Percentiles rank a stretch among this genome's conserved stretches.
Conservation (phyloP, 1,284 basidiomycete genomes). For the Xerocomus nothofagi region DNA sequence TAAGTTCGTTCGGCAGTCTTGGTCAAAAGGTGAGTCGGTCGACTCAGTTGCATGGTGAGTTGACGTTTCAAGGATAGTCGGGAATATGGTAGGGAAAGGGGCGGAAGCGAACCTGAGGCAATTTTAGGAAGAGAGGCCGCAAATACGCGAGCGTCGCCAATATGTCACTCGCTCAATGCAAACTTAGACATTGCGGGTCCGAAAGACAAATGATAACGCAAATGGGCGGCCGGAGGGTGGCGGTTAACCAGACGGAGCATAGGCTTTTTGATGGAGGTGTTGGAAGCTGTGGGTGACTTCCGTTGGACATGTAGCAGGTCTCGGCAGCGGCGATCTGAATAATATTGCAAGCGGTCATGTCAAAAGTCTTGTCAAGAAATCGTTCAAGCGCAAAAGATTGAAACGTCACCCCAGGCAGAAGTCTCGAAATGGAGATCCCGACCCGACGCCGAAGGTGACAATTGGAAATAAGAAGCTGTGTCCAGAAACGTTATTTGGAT, state of each 20-base stretch:
- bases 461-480: conserved; percentile 38
- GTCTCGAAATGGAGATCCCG: conserved; percentile 10
- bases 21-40: background rate
- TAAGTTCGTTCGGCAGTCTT: background rate
- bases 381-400: background rate
- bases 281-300: conserved; percentile 1
- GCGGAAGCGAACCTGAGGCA: conserved; percentile 22
- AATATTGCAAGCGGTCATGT: conserved; percentile 5
- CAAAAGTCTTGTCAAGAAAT: background rate
- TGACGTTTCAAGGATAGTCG: conserved; percentile 20
- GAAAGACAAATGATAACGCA: conserved; percentile 10
- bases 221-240: background rate
- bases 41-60: background rate
- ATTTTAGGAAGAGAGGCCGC: conserved; percentile 5
- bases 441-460: conserved; percentile 1
- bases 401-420: conserved; percentile 13
- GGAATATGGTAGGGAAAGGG: conserved; percentile 1
- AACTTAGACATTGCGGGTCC: conserved; percentile 22
- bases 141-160: conserved; percentile 1
- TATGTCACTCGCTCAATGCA: conserved; percentile 14
- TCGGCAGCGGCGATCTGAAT: conserved; percentile 3
- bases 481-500: conserved; percentile 33
- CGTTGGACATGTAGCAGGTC: background rate
- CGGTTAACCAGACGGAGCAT: conserved; percentile 10
- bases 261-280: conserved; percentile 19